Base-by-base conservation (phyloP, 768 basidiomycete species). In the Cystofilobasidium ferigula region DNA sequence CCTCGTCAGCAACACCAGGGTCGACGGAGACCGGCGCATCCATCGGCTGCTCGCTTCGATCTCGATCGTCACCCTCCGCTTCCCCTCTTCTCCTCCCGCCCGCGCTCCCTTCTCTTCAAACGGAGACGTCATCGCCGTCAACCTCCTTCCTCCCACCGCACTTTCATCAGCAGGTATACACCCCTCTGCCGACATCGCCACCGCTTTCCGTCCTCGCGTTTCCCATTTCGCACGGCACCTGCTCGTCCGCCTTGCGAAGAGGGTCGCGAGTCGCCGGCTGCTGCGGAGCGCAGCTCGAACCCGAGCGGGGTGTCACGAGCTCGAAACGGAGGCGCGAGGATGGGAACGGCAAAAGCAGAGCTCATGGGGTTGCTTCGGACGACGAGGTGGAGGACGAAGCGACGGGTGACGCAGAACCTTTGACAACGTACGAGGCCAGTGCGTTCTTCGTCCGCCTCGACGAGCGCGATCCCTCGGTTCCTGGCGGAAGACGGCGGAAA, bases 391-490 rank as follows among this genome's bases (percentile, higher is more conserved):
- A 28, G 36, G 58, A 12, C 10, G 26, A 3, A 53, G 35, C 0
- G 38, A 6, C 8, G 35, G 48, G 14, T 35, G 3, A 26, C 24
- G n/a, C 5, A 12, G 62, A 57, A 32, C 28, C 51, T 13, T 9
- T 54, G 51, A 20, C 30, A 2, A 32, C 40, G 10, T 92, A 95
- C 76, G 81, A 85, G 20, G 87, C 87, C 18, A 78, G 86, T 0
- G 94, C 92, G 20, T 93, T 88, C 78, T 94, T 94, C 75, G 76
- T 97, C 71, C 82, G 84, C 70, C 73, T 74, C 58, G 80, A 87
- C 60, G 76, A 80, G 22, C 80, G 81, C 38, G 59, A 45, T 24
- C 42, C 40, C 3, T 14, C 43, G 1, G 34, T n/a, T 4, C 57
- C 54, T 7, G 35, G 43, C 10, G 64, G 62, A 20, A 38, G 34